Evolutionary conservation across 2,329 filamentous ascomycete species (phyloP), one percentile per base, ranked within the genome.

Genomic region (Trichoderma sp.): DNA sequence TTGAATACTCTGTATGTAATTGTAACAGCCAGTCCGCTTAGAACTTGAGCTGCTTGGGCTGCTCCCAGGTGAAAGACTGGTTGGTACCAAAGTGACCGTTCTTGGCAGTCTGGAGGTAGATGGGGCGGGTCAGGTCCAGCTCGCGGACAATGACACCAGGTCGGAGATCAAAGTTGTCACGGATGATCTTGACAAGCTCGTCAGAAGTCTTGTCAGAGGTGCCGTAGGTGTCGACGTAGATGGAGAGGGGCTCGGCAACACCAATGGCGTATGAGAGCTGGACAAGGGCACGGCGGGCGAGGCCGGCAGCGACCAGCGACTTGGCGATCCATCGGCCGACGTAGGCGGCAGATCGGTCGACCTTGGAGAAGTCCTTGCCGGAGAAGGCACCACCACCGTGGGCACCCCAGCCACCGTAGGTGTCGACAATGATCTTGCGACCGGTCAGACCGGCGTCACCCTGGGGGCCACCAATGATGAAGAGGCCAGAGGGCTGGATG

Each of bases 351-450:
- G 96, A 98, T 77, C 96, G 93, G 82, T 99, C 96, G 84, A 99
- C 96, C 90, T 99, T 99, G 89, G 94, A 97, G 90, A 97, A 99
- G 83, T 99, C 96, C 91, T 99, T 99, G 79, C 96, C 96, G 78
- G 96, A 98, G 92, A 99, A 99, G 83, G 96, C 96, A 91, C 96
- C 96, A 87, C 96, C 96, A 88, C 96, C 96, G 88, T 99, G 96
- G 77, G 96, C 96, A 86, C 96, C 96, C 96, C 96, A 98, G 79
- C 96, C 96, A 87, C 96, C 96, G 86, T 99, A 99, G 82, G 96
- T 98, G 86, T 99, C 96, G 81, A 99, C 96, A 75, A 97, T 90
- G 89, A 99, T 99, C 91, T 99, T 99, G 80, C 96, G 94, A 82
- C 96, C 96, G 73, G 96, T 99, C 74, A 99, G 89, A 89, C 96